Conservation (phyloP, 352 stramenopile genomes). For the Thalassiosira oceanica region DNA sequence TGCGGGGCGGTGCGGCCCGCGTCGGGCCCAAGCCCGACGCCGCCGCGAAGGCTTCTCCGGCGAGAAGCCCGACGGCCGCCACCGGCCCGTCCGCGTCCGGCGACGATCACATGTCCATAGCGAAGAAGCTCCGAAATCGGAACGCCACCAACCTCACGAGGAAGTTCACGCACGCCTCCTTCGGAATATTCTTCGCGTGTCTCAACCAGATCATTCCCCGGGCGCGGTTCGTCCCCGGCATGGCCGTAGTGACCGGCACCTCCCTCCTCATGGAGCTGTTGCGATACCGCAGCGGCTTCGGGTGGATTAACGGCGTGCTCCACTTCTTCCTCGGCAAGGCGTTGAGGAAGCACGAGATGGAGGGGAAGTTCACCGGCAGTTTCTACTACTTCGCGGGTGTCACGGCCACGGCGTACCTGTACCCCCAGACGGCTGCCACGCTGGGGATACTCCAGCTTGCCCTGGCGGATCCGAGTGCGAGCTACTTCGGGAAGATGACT, state of each 20-base stretch:
- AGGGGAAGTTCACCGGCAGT: slow-evolving; percentile 76
- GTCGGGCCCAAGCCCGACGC: too few species aligned
- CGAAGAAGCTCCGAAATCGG: slow-evolving; percentile 71
- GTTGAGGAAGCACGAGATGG: slow-evolving; percentile 80
- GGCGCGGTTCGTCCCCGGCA: slow-evolving; percentile 52
- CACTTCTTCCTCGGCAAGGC: slow-evolving; percentile 57
- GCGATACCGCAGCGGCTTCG: slow-evolving; percentile 68
- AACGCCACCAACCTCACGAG: slow-evolving; percentile 66
- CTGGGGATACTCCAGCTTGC: slow-evolving; percentile 74
- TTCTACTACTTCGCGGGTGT: slow-evolving; percentile 81
- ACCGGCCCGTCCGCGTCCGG: too few species aligned
- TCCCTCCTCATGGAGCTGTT: slow-evolving; percentile 67
- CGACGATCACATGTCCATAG: slow-evolving; percentile 53
- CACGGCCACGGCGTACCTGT: slow-evolving; percentile 56
- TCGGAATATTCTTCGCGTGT: slow-evolving; percentile 71
- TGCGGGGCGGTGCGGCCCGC: too few species aligned
- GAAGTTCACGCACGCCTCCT: slow-evolving; percentile 68
- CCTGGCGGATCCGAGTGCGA: slow-evolving; percentile 68
- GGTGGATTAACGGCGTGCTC: slow-evolving; percentile 72
- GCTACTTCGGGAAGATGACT: slow-evolving; percentile 69
- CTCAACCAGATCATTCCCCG: slow-evolving; percentile 71
- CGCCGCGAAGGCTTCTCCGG: too few species aligned
- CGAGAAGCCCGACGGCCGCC: too few species aligned
- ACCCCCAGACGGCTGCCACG: slow-evolving; percentile 54
- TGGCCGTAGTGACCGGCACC: slow-evolving; percentile 34